A percentile compares a stretch with the other conserved stretches of the same genome.
These are phyloP conservation scores for Leccinum sublutescens DNA, from an alignment of 768 basidiomycete genomes.

Conservation along the genomic window DNA sequence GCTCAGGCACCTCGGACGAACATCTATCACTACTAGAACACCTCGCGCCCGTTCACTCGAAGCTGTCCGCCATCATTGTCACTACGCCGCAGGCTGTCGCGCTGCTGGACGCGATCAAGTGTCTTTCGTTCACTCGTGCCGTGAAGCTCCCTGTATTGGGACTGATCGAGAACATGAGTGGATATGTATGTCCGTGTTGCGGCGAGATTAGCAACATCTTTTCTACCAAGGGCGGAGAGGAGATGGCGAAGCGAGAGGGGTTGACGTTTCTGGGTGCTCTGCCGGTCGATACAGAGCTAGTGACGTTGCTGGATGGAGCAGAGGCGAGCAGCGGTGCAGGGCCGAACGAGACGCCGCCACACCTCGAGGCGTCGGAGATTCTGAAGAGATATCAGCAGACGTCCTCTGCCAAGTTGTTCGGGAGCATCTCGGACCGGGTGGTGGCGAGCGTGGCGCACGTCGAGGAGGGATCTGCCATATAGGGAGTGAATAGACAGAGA, in stretches of 20 bases:
- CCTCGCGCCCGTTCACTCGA: conserved; percentile 76
- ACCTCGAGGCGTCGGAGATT: conserved; percentile 45
- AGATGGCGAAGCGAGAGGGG: conserved; percentile 75
- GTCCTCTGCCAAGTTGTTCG: conserved; percentile 67
- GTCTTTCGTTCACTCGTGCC: conserved; percentile 90
- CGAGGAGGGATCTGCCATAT: conserved; percentile 8
- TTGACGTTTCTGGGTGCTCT: conserved; percentile 81
- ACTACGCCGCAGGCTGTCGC: conserved; percentile 98
- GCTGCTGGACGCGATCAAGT: conserved; percentile 93
- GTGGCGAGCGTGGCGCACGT: conserved; percentile 30
- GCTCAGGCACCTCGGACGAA: conserved; percentile 94
- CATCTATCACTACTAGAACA: conserved; percentile 95
- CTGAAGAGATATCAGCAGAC: conserved; percentile 65
- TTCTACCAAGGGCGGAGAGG: conserved; percentile 89
- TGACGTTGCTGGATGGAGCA: conserved; percentile 76
- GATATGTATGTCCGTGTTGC: conserved; percentile 97
- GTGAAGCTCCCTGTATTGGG: conserved; percentile 87
- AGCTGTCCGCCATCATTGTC: conserved; percentile 84
- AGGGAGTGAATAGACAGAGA: neutral
- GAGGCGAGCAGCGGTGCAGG: conserved; percentile 26
- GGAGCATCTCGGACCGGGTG: conserved; percentile 49
- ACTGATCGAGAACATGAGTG: conserved; percentile 97
- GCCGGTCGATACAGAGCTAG: conserved; percentile 92
- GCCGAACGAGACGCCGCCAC: conserved; percentile 24
- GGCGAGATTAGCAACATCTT: conserved; percentile 94